Conservation (phyloP, 2,329 filamentous ascomycete species). For the Rutstroemia sp. region DNA sequence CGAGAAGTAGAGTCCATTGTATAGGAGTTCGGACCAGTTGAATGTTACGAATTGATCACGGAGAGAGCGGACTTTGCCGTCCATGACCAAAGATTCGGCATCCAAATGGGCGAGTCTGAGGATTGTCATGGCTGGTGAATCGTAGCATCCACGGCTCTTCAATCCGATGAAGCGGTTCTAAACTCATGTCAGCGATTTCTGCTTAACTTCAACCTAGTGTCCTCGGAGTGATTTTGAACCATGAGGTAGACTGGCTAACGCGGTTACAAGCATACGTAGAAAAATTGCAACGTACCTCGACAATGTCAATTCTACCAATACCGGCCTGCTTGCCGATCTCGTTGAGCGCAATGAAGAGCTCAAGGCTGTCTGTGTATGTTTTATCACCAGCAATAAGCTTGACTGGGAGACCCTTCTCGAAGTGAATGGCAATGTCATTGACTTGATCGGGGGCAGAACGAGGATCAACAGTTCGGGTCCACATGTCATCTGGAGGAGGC, state of each 20-base stretch:
- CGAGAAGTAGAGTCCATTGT: slow-evolving; percentile 61
- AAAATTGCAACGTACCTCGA: slow-evolving; percentile 39
- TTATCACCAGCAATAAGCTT: slow-evolving; percentile 54
- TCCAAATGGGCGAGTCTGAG: slow-evolving; percentile 39
- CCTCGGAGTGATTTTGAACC: too few species aligned
- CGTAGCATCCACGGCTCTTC: slow-evolving; percentile 77
- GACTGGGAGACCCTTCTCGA: slow-evolving; percentile 67
- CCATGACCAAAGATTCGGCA: slow-evolving; percentile 59
- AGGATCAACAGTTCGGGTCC: slow-evolving; percentile 66
- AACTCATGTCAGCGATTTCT: too few species aligned
- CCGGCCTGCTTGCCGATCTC: slow-evolving; percentile 64
- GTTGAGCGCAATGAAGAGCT: slow-evolving; percentile 67
- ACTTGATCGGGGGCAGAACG: slow-evolving; percentile 62
- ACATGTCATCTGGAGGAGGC: slow-evolving; percentile 70
- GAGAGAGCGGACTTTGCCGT: slow-evolving; percentile 59
- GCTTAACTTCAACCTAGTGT: too few species aligned
- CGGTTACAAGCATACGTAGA: too few species aligned
- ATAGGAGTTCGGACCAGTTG: slow-evolving; percentile 50
- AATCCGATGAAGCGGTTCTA: slow-evolving; percentile 69
- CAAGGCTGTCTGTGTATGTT: slow-evolving; percentile 59
- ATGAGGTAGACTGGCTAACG: too few species aligned
- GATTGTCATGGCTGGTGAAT: slow-evolving; percentile 35
- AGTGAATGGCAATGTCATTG: slow-evolving; percentile 63
- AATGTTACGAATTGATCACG: slow-evolving; percentile 65
- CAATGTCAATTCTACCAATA: slow-evolving; percentile 76